Evolutionary conservation across 148 eudicot species (phyloP), one percentile per base, ranked within the genome.

Genomic region (Fagopyrum tataricum): DNA sequence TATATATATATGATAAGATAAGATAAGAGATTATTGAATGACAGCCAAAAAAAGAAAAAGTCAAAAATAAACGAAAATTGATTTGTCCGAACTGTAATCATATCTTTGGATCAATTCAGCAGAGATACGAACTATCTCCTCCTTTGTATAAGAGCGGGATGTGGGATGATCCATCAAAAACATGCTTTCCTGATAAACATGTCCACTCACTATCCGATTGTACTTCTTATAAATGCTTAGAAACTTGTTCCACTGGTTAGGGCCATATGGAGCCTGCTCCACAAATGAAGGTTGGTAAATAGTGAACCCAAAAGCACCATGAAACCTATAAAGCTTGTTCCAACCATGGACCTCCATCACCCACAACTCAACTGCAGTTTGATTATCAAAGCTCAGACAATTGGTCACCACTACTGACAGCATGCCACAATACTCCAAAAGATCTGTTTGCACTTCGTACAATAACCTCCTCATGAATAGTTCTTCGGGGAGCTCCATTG

Each of bases 141-240:
- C 37, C 11, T 21, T 24, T 24, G 39, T 24, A 5, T 59, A 59
- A 59, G 66, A 59, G 39, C 2, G 1, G 9, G 66, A 14, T 2
- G 23, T 24, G 6, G 37, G 39, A 59, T 59, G 39, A 10, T 59
- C 66, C 66, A 59, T 59, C 66, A 59, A 59, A 59, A 59, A 59
- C 66, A 59, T 9, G 66, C 66, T 59, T 24, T 59, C 66, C 4
- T 59, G 0, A 15, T 23, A 59, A 23, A 9, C 40, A 59, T 59
- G 66, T 13, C 13, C 11, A 6, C 66, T 59, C 39, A 24, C 4
- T n/a, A 59, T 59, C 66, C 11, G 6, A 1, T 59, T 39, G 4
- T 9, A 59, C 20, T 15, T 23, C 13, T 59, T 39, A 23, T 0
- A 6, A n/a, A n/a, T n/a, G n/a, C n/a, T n/a, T 7, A 11, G 7